phyloP scores from a whole-genome alignment of 768 basidiomycete genomes.

The Podaxis sp. region DNA sequence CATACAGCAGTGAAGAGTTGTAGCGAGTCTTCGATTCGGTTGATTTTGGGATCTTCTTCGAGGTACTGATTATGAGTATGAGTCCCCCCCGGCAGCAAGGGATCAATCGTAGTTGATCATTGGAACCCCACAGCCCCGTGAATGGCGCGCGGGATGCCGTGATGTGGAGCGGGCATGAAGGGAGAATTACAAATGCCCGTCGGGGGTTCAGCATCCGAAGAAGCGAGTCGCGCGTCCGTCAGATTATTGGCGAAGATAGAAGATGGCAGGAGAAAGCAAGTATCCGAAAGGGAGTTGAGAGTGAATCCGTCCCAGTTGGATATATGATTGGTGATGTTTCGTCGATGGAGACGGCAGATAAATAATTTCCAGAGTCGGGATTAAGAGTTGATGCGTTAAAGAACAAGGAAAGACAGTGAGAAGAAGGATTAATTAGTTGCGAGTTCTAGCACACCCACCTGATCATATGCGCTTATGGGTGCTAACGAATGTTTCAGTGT shows the following conservation, averaged over 20 bases:
- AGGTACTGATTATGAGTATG: slow-evolving; percentile 51
- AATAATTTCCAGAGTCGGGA: neutral
- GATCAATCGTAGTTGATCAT: neutral
- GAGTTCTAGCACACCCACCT: slow-evolving; percentile 37
- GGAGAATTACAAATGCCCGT: neutral
- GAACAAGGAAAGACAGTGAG: neutral
- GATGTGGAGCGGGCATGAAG: neutral
- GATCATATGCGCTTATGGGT: slow-evolving; percentile 84
- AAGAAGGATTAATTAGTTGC: neutral
- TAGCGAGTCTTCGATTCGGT: slow-evolving; percentile 78
- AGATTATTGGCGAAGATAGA: neutral
- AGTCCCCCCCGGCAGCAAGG: neutral
- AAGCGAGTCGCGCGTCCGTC: neutral
- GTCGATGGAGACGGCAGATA: neutral
- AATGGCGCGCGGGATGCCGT: neutral
- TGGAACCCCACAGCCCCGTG: neutral
- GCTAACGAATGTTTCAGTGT: slow-evolving; percentile 30
- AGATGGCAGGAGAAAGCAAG: neutral
- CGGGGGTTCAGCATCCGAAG: neutral
- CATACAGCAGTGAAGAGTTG: slow-evolving; percentile 75
- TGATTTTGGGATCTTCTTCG: slow-evolving; percentile 75
- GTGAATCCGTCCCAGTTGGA: neutral
- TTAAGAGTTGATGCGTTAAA: neutral
- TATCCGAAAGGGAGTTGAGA: neutral
- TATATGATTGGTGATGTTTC: neutral